Conservation (phyloP, 495 filamentous ascomycete species). For the Lasiosphaeriaceae sp. region DNA sequence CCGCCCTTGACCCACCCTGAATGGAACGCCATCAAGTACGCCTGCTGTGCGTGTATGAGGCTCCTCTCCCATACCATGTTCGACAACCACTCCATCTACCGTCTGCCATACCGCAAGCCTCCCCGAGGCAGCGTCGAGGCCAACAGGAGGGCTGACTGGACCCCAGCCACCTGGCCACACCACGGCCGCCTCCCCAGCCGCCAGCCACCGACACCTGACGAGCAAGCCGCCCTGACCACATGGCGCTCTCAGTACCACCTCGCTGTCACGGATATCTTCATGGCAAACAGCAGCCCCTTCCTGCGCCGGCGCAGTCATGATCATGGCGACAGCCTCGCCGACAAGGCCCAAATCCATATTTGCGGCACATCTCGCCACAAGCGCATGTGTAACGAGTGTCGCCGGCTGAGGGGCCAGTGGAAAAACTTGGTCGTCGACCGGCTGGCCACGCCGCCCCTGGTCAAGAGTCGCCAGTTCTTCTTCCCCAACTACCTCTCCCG, state of each 20-base stretch:
- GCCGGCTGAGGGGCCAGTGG: constrained; percentile 4
- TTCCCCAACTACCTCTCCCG: not conserved
- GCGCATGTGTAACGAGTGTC: constrained; percentile 12
- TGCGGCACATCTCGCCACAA: constrained; percentile 14
- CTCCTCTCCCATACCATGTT: constrained; percentile 23
- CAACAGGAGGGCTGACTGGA: constrained; percentile 18
- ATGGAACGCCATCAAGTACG: constrained; percentile 21
- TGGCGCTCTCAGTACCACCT: not conserved
- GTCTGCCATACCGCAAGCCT: constrained; percentile 17
- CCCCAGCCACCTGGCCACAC: not conserved
- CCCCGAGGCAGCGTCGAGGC: constrained; percentile 17
- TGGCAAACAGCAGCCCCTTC: not conserved
- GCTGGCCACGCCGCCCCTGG: not conserved
- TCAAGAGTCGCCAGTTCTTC: not conserved
- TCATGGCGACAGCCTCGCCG: not conserved
- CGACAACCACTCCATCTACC: constrained; percentile 19
- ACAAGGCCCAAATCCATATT: not conserved
- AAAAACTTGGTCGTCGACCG: not conserved
- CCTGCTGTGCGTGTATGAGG: constrained; percentile 24
- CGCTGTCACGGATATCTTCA: not conserved
- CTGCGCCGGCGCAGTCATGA: not conserved
- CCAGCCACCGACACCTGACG: not conserved
- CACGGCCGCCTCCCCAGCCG: constrained; percentile 3
- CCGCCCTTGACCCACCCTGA: constrained; percentile 4
- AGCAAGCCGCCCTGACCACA: not conserved